phyloP scores from a whole-genome alignment of 2,329 filamentous ascomycete species.

The Dendrostoma leiphaemia region DNA sequence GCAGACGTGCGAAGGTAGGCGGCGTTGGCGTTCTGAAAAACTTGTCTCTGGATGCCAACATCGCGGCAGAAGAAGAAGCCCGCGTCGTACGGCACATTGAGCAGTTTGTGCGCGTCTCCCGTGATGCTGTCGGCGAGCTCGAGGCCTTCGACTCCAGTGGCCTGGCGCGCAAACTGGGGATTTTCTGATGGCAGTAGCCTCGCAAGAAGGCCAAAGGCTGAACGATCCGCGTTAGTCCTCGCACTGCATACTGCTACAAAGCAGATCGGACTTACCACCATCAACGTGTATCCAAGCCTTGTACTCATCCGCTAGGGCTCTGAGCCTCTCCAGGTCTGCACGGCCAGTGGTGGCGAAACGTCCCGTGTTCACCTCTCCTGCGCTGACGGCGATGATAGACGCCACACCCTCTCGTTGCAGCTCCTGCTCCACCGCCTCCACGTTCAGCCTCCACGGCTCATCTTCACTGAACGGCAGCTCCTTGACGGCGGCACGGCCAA shows the following conservation, averaged over 20 bases:
- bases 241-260: neutral
- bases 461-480: constrained; percentile 50
- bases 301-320: constrained; percentile 69
- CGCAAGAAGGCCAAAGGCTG: constrained; percentile 82
- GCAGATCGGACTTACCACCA: constrained; percentile 50
- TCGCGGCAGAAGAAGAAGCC: constrained; percentile 83
- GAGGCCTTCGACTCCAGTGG: constrained; percentile 54
- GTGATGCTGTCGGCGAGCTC: constrained; percentile 86
- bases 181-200: constrained; percentile 55
- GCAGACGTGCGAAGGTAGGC: constrained; percentile 66
- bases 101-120: constrained; percentile 84
- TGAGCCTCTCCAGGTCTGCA: constrained; percentile 60
- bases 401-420: constrained; percentile 54
- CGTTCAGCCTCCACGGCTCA: constrained; percentile 68
- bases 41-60: constrained; percentile 52
- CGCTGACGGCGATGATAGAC: constrained; percentile 79
- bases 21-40: constrained; percentile 83
- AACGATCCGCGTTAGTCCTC: neutral
- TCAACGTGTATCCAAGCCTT: constrained; percentile 88
- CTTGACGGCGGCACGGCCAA: constrained; percentile 69
- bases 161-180: neutral
- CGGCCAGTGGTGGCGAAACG: constrained; percentile 64
- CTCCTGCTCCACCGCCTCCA: constrained; percentile 61
- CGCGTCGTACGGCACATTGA: constrained; percentile 94
- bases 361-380: constrained; percentile 88